phyloP scores from a whole-genome alignment of 202 grass and related monocot species.

The Musa balbisiana region DNA sequence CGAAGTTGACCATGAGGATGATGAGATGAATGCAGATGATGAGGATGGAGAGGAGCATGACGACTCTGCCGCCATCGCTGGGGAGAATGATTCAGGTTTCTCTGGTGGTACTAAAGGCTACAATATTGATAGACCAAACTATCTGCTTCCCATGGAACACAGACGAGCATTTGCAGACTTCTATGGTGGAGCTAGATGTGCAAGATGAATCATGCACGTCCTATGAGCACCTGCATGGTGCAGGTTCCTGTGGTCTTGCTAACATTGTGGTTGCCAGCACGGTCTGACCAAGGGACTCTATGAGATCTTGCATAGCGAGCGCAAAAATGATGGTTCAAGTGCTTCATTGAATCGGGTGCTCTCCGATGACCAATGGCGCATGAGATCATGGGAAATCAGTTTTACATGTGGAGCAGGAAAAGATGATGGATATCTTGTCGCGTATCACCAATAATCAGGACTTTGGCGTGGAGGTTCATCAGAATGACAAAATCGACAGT shows the following conservation, averaged over 20 bases:
- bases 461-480: too few species aligned
- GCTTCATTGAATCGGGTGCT: too few species aligned
- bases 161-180: slow-evolving; percentile 23
- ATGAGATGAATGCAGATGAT: slow-evolving; percentile 25
- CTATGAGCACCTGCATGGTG: slow-evolving; percentile 33
- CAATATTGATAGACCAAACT: neutral
- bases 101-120: slow-evolving; percentile 7
- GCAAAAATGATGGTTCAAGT: too few species aligned
- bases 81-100: neutral
- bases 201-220: slow-evolving; percentile 48
- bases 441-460: too few species aligned
- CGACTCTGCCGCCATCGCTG: slow-evolving; percentile 25
- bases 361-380: too few species aligned
- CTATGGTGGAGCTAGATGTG: slow-evolving; percentile 31
- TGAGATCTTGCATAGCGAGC: neutral
- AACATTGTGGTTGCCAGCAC: slow-evolving; percentile 1
- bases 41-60: slow-evolving; percentile 21
- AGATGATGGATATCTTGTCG: too few species aligned
- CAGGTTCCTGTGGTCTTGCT: slow-evolving; percentile 25
- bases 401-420: too few species aligned
- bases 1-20: slow-evolving; percentile 1
- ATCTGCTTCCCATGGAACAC: slow-evolving; percentile 19
- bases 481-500: too few species aligned
- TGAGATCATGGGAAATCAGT: too few species aligned
- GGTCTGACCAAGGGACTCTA: neutral